A percentile compares a stretch with the other conserved stretches of the same genome.
Conservation (phyloP, 306 rosid genomes). For the Quercus gilva region DNA sequence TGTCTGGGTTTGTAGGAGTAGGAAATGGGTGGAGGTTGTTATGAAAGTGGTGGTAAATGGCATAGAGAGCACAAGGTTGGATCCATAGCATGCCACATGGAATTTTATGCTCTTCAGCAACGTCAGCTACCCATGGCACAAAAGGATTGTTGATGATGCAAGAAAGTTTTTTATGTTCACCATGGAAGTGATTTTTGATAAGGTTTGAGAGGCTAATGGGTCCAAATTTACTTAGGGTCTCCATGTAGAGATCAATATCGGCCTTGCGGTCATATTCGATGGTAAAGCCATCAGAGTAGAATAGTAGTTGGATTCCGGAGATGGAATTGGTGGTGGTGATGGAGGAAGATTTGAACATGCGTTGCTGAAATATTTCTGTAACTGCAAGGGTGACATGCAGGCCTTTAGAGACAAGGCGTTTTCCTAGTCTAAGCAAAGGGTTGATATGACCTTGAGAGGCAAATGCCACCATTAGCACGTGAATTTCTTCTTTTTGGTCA, state of each 20-base stretch:
- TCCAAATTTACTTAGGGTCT: slow-evolving; percentile 20
- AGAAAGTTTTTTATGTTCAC: slow-evolving; percentile 14
- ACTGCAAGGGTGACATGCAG: slow-evolving; percentile 56
- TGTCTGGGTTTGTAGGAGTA: slow-evolving; percentile 12
- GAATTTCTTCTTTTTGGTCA: slow-evolving; percentile 19
- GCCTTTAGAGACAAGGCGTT: slow-evolving; percentile 30
- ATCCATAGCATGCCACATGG: slow-evolving; percentile 60
- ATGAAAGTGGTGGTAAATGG: slow-evolving; percentile 43
- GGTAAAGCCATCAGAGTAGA: slow-evolving; percentile 36
- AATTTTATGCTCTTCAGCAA: slow-evolving; percentile 28
- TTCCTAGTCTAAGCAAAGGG: slow-evolving; percentile 42
- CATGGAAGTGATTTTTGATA: slow-evolving; percentile 28
- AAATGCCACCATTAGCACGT: slow-evolving; percentile 43
- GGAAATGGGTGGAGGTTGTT: slow-evolving; percentile 32
- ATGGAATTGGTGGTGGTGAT: background rate
- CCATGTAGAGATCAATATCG: slow-evolving; percentile 26
- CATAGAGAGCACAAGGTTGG: slow-evolving; percentile 48
- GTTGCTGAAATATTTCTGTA: slow-evolving; percentile 42
- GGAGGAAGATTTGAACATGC: slow-evolving; percentile 11
- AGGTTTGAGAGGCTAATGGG: slow-evolving; percentile 32
- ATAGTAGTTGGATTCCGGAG: slow-evolving; percentile 35
- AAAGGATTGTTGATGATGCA: slow-evolving; percentile 51
- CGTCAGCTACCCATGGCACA: slow-evolving; percentile 50
- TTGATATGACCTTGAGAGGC: slow-evolving; percentile 57
- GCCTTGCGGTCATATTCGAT: background rate